phyloP scores from a whole-genome alignment of 768 basidiomycete genomes.

The Megacollybia marginata region DNA sequence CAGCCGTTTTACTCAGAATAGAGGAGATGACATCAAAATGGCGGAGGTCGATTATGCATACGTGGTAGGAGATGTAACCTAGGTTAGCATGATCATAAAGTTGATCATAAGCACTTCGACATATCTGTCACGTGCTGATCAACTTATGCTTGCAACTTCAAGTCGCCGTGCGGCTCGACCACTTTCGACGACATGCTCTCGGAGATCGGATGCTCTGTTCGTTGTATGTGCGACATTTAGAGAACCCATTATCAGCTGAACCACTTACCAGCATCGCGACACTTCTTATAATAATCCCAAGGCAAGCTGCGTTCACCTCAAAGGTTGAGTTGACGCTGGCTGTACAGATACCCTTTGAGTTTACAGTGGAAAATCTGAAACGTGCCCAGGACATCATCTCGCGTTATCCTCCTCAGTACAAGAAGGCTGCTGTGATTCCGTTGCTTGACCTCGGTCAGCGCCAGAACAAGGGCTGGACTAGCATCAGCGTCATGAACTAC shows the following conservation, averaged over 20 bases:
- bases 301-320: slow-evolving; percentile 27
- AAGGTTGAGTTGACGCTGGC: too few species aligned
- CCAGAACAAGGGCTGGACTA: slow-evolving; percentile 98
- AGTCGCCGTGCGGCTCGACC: slow-evolving; percentile 11
- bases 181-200: slow-evolving; percentile 35
- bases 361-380: slow-evolving; percentile 74
- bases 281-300: slow-evolving; percentile 90
- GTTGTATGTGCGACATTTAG: slow-evolving; percentile 47
- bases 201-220: slow-evolving; percentile 79
- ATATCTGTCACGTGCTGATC: too few species aligned
- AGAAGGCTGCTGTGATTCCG: slow-evolving; percentile 97
- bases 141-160: too few species aligned
- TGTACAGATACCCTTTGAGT: slow-evolving; percentile 81
- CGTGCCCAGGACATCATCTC: slow-evolving; percentile 85
- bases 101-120: too few species aligned
- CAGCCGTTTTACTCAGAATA: slow-evolving; percentile 76
- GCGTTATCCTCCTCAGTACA: slow-evolving; percentile 95
- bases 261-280: slow-evolving; percentile 75
- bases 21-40: slow-evolving; percentile 65
- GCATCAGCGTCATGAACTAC: slow-evolving; percentile 98
- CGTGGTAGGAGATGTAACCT: slow-evolving; percentile 10
- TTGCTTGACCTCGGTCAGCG: slow-evolving; percentile 93
- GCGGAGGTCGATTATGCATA: slow-evolving; percentile 56
- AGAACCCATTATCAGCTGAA: slow-evolving; percentile 2
- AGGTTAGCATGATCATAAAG: too few species aligned